Evolutionary conservation across 306 rosid genomes (phyloP).

Genomic region (Calophaca sinica): DNA sequence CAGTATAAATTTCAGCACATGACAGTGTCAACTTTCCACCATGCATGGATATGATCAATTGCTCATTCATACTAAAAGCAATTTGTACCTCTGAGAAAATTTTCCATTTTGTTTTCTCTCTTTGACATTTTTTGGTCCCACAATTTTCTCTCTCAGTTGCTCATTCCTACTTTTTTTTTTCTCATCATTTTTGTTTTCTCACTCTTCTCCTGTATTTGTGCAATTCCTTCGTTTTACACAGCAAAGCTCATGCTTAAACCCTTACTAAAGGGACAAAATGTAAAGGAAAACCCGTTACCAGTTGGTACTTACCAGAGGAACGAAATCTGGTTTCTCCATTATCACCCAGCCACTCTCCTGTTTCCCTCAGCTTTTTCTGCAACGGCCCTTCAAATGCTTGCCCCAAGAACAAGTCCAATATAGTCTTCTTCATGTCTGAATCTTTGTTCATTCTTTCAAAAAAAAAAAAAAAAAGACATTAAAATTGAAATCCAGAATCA

Average conservation of each 20-base stretch:
- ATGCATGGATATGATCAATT: too few relatives aligned
- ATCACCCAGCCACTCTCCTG: slow-evolving; percentile 73
- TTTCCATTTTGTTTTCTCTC: too few relatives aligned
- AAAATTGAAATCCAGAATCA: slow-evolving; percentile 1
- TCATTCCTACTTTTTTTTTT: background rate
- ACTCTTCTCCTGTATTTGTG: background rate
- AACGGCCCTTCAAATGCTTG: slow-evolving; percentile 65
- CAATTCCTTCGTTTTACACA: background rate
- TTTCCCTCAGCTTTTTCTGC: slow-evolving; percentile 73
- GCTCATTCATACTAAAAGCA: too few relatives aligned
- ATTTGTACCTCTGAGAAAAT: too few relatives aligned
- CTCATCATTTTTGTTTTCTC: background rate
- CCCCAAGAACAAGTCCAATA: slow-evolving; percentile 59
- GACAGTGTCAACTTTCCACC: too few relatives aligned
- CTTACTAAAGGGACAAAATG: background rate
- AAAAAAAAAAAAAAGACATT: background rate
- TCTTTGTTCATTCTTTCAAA: slow-evolving; percentile 46
- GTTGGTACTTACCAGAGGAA: slow-evolving; percentile 35
- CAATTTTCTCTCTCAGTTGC: background rate
- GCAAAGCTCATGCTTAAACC: background rate
- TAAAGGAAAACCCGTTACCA: background rate
- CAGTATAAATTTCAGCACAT: too few relatives aligned
- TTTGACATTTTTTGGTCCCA: background rate
- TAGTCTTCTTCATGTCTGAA: slow-evolving; percentile 52
- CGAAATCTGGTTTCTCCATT: slow-evolving; percentile 61